Conservation (phyloP, 1,284 basidiomycete genomes). For the Ceratobasidium sp. region DNA sequence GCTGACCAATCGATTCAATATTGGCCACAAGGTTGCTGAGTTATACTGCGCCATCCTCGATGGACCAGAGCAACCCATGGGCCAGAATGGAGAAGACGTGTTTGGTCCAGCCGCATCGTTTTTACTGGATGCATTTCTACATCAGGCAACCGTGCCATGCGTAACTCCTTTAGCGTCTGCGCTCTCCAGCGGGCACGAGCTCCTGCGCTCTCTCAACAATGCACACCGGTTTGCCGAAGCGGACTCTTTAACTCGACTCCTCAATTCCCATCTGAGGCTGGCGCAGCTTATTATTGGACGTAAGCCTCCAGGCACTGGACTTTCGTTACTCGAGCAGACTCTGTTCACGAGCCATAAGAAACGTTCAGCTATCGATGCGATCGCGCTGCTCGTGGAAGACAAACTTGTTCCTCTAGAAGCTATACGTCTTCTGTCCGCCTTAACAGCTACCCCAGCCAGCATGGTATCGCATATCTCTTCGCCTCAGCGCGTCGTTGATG, state of each 20-base stretch:
- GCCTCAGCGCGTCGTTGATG: slow-evolving; percentile 69
- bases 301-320: slow-evolving; percentile 58
- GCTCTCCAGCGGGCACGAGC: slow-evolving; percentile 66
- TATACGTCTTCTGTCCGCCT: slow-evolving; percentile 67
- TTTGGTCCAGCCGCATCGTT: slow-evolving; percentile 47
- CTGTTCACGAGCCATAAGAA: slow-evolving; percentile 66
- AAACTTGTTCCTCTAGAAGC: slow-evolving; percentile 68
- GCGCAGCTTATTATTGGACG: slow-evolving; percentile 66
- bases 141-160: slow-evolving; percentile 73
- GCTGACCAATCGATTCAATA: slow-evolving; percentile 80
- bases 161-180: slow-evolving; percentile 76
- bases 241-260: slow-evolving; percentile 68
- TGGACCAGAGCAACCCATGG: background rate
- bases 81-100: slow-evolving; percentile 10
- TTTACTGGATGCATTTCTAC: slow-evolving; percentile 69
- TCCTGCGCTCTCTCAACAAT: slow-evolving; percentile 65
- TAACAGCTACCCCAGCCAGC: slow-evolving; percentile 67
- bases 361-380: slow-evolving; percentile 67
- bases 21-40: slow-evolving; percentile 69
- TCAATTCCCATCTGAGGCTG: slow-evolving; percentile 70
- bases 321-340: slow-evolving; percentile 75
- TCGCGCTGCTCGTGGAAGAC: slow-evolving; percentile 67
- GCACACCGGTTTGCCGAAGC: slow-evolving; percentile 74
- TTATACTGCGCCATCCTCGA: slow-evolving; percentile 70
- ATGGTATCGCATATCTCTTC: slow-evolving; percentile 76